Evolutionary conservation across 768 basidiomycete species (phyloP).

Genomic region (Brasilioporus rufonigricans): DNA sequence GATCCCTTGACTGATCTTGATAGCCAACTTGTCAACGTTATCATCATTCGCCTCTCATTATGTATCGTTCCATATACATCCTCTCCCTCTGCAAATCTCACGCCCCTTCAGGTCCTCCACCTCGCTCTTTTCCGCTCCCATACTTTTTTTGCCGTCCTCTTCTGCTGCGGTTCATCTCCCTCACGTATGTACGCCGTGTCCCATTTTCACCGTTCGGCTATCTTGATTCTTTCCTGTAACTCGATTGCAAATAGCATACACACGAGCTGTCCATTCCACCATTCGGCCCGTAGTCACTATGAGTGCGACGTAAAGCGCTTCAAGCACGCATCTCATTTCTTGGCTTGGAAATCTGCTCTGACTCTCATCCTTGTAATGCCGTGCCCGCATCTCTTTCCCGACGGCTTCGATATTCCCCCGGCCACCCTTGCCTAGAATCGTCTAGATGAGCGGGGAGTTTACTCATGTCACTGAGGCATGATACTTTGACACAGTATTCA

Average conservation of each 20-base stretch:
- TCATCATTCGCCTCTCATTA: slow-evolving; percentile 27
- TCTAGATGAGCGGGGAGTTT: neutral
- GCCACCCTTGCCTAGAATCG: slow-evolving; percentile 19
- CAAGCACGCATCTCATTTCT: slow-evolving; percentile 7
- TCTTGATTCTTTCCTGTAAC: neutral
- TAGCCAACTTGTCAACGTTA: slow-evolving; percentile 28
- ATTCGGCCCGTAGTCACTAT: slow-evolving; percentile 2
- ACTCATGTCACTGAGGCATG: slow-evolving; percentile 10
- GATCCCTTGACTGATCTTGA: slow-evolving; percentile 30
- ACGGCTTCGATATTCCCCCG: slow-evolving; percentile 22
- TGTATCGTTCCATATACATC: slow-evolving; percentile 21
- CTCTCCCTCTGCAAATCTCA: slow-evolving; percentile 27
- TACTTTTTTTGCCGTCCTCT: neutral
- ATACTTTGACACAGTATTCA: slow-evolving; percentile 6
- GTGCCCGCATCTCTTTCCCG: slow-evolving; percentile 7
- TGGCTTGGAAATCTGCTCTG: neutral
- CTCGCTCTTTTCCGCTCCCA: slow-evolving; percentile 1
- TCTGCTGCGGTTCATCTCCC: neutral
- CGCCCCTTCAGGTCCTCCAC: slow-evolving; percentile 9
- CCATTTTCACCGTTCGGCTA: neutral
- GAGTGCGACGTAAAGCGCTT: slow-evolving; percentile 23
- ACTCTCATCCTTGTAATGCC: slow-evolving; percentile 15
- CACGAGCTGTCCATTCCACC: neutral
- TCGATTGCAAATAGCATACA: slow-evolving; percentile 5
- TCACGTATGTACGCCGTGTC: neutral